A percentile compares a stretch with the other conserved stretches of the same genome.
phyloP scores from a whole-genome alignment of 1,284 basidiomycete species.

The Trichosporon asahii region DNA sequence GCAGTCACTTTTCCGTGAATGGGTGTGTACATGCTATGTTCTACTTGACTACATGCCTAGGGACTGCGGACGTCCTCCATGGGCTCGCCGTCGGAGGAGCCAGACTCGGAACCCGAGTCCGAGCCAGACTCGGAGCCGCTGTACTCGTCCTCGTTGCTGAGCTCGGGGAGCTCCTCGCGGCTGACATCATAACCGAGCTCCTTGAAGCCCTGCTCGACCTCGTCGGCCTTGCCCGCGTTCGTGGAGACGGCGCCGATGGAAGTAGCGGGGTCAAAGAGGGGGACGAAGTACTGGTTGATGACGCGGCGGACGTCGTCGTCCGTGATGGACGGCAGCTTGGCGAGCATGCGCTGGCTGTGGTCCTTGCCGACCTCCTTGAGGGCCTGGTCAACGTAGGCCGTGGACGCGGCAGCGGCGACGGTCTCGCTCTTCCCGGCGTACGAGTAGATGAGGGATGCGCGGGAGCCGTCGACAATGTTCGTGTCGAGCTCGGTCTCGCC shows the following conservation, averaged over 20 bases:
- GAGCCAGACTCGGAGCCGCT: constrained; percentile 20
- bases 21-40: neutral
- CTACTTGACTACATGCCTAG: constrained; percentile 1
- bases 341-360: constrained; percentile 68
- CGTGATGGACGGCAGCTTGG: constrained; percentile 66
- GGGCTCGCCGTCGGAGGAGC: constrained; percentile 12
- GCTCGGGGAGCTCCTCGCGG: constrained; percentile 56
- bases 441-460: constrained; percentile 82
- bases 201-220: constrained; percentile 65
- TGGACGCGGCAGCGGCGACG: constrained; percentile 71
- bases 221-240: constrained; percentile 72
- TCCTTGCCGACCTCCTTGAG: constrained; percentile 74
- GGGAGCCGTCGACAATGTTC: constrained; percentile 83
- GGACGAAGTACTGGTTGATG: constrained; percentile 74
- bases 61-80: constrained; percentile 29
- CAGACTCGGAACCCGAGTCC: constrained; percentile 19
- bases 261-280: constrained; percentile 74
- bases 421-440: constrained; percentile 80
- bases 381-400: constrained; percentile 80
- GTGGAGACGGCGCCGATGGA: constrained; percentile 81
- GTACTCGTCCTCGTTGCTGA: constrained; percentile 25
- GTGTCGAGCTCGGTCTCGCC: constrained; percentile 78
- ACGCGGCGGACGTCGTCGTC: constrained; percentile 69
- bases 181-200: constrained; percentile 75
- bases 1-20: neutral